These are phyloP conservation scores for Rhododendron ferrugineum DNA, from an alignment of 148 eudicot genomes.

Conservation along the genomic window DNA sequence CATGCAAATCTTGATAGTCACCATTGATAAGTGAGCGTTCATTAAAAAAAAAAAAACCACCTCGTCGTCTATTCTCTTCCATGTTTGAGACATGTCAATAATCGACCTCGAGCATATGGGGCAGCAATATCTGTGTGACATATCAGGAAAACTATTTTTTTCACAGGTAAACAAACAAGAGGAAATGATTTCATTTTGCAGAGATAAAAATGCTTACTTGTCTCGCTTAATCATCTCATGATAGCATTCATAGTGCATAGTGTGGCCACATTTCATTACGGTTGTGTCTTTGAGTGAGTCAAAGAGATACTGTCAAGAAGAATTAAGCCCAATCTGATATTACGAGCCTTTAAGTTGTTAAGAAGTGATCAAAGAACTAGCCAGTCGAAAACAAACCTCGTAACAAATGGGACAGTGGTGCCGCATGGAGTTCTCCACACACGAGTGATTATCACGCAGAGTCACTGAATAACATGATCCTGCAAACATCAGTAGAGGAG, in stretches of 20 bases:
- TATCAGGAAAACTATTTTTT: background rate
- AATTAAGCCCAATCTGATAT: conserved; percentile 1
- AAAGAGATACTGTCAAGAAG: conserved; percentile 66
- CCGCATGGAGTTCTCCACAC: conserved; percentile 89
- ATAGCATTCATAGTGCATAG: conserved; percentile 88
- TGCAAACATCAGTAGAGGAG: conserved; percentile 19
- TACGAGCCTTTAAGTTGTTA: background rate
- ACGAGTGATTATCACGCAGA: conserved; percentile 68
- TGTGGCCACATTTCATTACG: conserved; percentile 95
- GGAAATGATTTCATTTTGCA: background rate
- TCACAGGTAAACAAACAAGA: background rate
- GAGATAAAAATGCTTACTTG: conserved; percentile 48
- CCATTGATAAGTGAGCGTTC: background rate
- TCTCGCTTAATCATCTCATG: conserved; percentile 86
- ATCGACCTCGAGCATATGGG: conserved; percentile 88
- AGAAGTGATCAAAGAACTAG: conserved; percentile 7
- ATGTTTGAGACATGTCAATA: conserved; percentile 72
- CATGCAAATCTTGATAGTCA: background rate
- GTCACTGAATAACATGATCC: conserved; percentile 80
- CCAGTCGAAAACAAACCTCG: conserved; percentile 46
- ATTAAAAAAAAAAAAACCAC: conserved; percentile 25
- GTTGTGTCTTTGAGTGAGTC: conserved; percentile 84
- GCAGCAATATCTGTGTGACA: conserved; percentile 61
- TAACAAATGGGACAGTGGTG: conserved; percentile 97
- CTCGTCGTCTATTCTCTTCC: conserved; percentile 92